phyloP scores from a whole-genome alignment of 2,329 filamentous ascomycete species.

The Fusarium sp. region DNA sequence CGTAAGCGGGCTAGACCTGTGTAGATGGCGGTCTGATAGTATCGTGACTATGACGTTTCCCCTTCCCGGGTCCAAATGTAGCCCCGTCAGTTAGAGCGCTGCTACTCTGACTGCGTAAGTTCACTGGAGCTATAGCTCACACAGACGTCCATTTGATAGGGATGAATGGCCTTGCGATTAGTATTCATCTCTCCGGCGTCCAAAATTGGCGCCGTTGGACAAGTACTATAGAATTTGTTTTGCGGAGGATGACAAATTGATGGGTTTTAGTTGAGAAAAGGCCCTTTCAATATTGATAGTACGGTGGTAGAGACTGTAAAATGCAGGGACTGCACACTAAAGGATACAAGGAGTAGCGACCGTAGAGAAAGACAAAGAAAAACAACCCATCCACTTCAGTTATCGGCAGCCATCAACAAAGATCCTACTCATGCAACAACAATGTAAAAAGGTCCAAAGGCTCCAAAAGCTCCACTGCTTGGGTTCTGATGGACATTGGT shows the following conservation, averaged over 20 bases:
- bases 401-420: not conserved
- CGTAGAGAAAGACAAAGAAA: not conserved
- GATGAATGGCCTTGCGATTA: not conserved
- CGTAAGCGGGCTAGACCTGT: not conserved
- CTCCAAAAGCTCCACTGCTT: not conserved
- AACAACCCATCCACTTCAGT: too few species aligned
- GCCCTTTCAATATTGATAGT: not conserved
- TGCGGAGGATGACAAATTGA: not conserved
- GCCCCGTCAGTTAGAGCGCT: not conserved
- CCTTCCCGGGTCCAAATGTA: not conserved
- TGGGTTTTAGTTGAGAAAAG: not conserved
- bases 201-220: not conserved
- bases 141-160: not conserved
- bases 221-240: not conserved
- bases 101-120: not conserved
- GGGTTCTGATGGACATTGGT: too few species aligned
- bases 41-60: not conserved
- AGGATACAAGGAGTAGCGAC: not conserved
- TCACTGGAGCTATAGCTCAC: not conserved
- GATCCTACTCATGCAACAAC: not conserved
- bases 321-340: not conserved
- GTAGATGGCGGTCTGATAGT: too few species aligned
- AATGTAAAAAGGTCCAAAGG: rapidly evolving
- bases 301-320: not conserved
- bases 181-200: not conserved